Base-by-base conservation (phyloP, 208 protist species). In the Trypanosoma cruzi region DNA sequence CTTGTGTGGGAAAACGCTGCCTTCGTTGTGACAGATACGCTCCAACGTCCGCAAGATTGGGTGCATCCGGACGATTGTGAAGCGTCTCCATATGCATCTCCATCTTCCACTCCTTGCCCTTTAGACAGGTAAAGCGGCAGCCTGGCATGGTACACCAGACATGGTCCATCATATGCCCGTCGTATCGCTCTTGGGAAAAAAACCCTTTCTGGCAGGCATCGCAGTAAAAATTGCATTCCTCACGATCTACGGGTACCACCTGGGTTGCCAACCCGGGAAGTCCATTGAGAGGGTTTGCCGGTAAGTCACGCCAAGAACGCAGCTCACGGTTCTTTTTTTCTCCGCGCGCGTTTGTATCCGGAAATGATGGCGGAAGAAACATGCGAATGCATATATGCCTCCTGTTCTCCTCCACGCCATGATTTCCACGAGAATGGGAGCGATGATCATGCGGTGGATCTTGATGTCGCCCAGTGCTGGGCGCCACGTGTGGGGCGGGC, bases 131-230 rank as follows among this genome's bases (percentile, higher is more conserved):
- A 70, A 97, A 97, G 50, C 68, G 55, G 76, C 92, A 97, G n/a
- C 89, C 89, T 6, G 85, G 77, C 31, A 88, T 66, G 13, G 75
- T 77, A 79, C 92, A 97, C 81, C 87, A 93, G 46, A 97, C 80
- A 60, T 97, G 92, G 14, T 77, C 81, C 20, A 73, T 72, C 77
- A 85, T 75, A 74, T 97, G 92, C 16, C 26, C 54, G 42, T 76
- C 72, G 68, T 93, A 91, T 40, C 56, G 72, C 37, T 86, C 84
- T 53, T 73, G 60, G 0, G 77, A 75, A 37, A 66, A 56, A 32
- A 95, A 97, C 2, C 79, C 81, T 22, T 91, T 90, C 62, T 97
- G 85, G 55, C 92, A 97, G 11, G 81, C 44, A 52, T 97, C 89
- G 57, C 92, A 97, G 76, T 85, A 88, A 46, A 86, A 84, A 22